Evolutionary conservation across 768 basidiomycete genomes (phyloP), one percentile per base, ranked within the genome.

Genomic region (Mrakia blollopis): DNA sequence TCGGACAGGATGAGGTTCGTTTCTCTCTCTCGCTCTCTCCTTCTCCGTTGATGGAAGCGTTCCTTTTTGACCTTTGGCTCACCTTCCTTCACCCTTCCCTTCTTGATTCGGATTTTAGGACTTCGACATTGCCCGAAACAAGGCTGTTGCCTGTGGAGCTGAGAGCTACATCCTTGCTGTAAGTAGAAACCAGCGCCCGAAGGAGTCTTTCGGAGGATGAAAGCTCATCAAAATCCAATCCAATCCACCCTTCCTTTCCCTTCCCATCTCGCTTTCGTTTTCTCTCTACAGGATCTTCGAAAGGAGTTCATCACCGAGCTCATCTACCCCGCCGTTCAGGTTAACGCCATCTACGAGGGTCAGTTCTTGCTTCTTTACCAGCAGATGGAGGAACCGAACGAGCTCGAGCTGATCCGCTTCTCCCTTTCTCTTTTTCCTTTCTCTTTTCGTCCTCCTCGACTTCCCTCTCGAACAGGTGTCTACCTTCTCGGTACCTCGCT

Each of bases 311-410:
- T 99, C 69, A 93, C 91, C 63, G 92, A 98, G 83, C 88, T 98
- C 80, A 98, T 99, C 83, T 98, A 96, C 85, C 97, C 97, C 35
- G 96, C 97, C 62, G 90, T 99, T 21, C 97, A 99, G 85, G 94
- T 93, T 78, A 99, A 99, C 85, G 92, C 91, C 85, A 98, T 98
- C 85, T 99, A 99, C 85, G 97, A 99, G 87, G 93, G 92, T 52
- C 41, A 85, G 80, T 18, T 39, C 44, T n/a, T 4, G 14, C 16
- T 21, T 18, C 18, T 21, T 21, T 10, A 50, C 44, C 11, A 44
- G 44, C 44, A 50, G 21, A 50, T 4, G 3, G 18, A 16, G 18
- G 7, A 50, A 50, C 5, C 47, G 47, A 50, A 14, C 5, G 47
- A 9, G 41, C 35, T 16, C 69, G 44, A 30, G 47, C 52, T 60